Conservation (phyloP, 495 filamentous ascomycete genomes). For the Penicillium cosmopolitanum region DNA sequence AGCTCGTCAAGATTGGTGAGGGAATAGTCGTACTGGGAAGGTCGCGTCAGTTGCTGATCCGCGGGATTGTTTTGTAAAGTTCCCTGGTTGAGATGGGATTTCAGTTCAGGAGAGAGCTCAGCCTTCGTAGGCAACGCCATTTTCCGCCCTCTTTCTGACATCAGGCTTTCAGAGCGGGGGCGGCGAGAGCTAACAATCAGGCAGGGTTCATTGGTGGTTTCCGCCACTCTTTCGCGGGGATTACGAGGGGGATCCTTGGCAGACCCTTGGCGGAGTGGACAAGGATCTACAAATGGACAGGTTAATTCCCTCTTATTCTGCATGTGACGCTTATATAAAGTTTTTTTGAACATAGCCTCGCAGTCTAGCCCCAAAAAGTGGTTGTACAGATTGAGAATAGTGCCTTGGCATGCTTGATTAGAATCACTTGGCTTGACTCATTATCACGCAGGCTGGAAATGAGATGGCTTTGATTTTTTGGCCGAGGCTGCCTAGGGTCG, state of each 20-base stretch:
- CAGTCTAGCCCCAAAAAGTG: not conserved
- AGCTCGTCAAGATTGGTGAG: slow-evolving; percentile 1
- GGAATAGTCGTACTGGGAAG: not conserved
- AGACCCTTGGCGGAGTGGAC: slow-evolving; percentile 11
- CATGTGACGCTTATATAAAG: slow-evolving; percentile 3
- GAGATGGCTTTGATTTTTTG: too few species aligned
- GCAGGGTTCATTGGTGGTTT: slow-evolving; percentile 2
- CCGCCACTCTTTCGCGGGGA: slow-evolving; percentile 9
- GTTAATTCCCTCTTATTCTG: slow-evolving; percentile 5
- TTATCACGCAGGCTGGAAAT: not conserved
- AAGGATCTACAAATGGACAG: not conserved
- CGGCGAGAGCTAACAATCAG: not conserved
- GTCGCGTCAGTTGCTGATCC: slow-evolving; percentile 2
- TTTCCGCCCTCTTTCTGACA: slow-evolving; percentile 2
- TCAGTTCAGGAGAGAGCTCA: not conserved
- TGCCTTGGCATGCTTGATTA: not conserved
- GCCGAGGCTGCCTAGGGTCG: too few species aligned
- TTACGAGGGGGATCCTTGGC: slow-evolving; percentile 17
- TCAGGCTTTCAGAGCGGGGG: slow-evolving; percentile 4
- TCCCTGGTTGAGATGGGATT: not conserved
- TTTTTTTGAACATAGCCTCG: not conserved
- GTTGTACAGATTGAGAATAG: not conserved
- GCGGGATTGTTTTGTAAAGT: not conserved
- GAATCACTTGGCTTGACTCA: too few species aligned
- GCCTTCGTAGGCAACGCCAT: slow-evolving; percentile 4